phyloP scores from a whole-genome alignment of 2,329 filamentous ascomycete genomes.

The Cladosporium sp. region DNA sequence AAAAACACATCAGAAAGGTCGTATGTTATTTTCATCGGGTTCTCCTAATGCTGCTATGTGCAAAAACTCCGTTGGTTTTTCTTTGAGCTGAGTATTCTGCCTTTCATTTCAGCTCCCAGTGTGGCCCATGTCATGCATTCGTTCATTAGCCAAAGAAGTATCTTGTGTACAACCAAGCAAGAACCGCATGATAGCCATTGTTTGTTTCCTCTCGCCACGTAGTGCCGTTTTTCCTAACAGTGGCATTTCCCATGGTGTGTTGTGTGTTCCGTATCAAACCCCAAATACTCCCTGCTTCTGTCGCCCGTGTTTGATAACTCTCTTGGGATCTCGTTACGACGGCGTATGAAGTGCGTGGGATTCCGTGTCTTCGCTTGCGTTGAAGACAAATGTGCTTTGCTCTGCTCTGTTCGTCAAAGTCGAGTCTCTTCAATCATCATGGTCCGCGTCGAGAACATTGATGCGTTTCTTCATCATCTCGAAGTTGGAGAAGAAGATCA shows the following conservation, averaged over 20 bases:
- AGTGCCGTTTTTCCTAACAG: constrained; percentile 2
- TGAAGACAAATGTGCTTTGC: not conserved
- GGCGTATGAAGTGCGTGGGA: not conserved
- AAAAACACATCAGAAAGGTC: not conserved
- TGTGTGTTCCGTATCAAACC: not conserved
- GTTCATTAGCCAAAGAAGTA: not conserved
- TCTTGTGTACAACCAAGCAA: not conserved
- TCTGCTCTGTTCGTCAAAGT: not conserved
- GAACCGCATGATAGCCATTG: not conserved
- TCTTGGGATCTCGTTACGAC: not conserved
- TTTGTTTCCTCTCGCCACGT: constrained; percentile 3
- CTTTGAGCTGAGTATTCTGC: not conserved
- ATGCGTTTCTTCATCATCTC: constrained; percentile 72
- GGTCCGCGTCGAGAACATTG: constrained; percentile 35
- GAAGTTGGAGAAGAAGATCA: constrained; percentile 87
- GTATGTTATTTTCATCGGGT: not conserved
- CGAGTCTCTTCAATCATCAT: not conserved
- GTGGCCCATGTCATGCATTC: not conserved
- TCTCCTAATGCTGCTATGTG: not conserved
- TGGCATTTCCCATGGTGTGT: not conserved
- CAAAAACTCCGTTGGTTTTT: not conserved
- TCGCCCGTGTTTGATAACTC: not conserved
- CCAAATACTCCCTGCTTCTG: not conserved
- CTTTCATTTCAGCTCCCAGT: not conserved
- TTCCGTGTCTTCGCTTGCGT: not conserved